Evolutionary conservation across 2,329 filamentous ascomycete species (phyloP), one percentile per base, ranked within the genome.

Genomic region (Sclerotinia glacialis): DNA sequence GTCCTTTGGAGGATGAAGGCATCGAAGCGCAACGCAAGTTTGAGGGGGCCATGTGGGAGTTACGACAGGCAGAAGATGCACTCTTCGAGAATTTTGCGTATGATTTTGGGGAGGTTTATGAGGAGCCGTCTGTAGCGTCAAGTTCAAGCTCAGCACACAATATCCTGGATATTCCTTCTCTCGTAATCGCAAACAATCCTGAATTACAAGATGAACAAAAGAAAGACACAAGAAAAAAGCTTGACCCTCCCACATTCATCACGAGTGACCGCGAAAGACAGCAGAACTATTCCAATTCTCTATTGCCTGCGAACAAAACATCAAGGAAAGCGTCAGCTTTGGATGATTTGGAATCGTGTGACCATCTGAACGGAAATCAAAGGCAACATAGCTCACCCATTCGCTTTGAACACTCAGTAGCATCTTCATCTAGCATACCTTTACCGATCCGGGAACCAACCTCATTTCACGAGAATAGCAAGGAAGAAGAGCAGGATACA

Each of bases 1-100:
- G 73, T 3, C 71, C 69, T 5, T 7, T 73, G 5, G 73, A 74
- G 44, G 56, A 71, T 49, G 71, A 73, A 31, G 69, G 61, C 3
- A 69, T 68, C 3, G 69, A 73, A 14, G 69, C 69, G 2, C 70
- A 73, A 44, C 65, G 66, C 16, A 44, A 54, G 18, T 69, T 67
- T 65, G 70, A 73, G 47, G 70, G 71, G 2, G 47, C 69, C 18
- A 63, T 71, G 23, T 74, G 71, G 71, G 67, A 60, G 5, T 46
- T 73, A 5, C 63, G 46, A 47, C 53, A 73, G 58, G 69, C 65
- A 37, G 71, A 74, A 59, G 54, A 67, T 58, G 26, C 44, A 3
- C 21, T 73, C 0, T 67, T 68, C 40, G 50, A 66, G 5, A 65
- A 67, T 4, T 73, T 71, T 31, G 63, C 59, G 23, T 21, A 21